Evolutionary conservation across 805 yeast species (phyloP), one percentile per base, ranked within the genome.

Genomic region (Yamadazyma sp.): DNA sequence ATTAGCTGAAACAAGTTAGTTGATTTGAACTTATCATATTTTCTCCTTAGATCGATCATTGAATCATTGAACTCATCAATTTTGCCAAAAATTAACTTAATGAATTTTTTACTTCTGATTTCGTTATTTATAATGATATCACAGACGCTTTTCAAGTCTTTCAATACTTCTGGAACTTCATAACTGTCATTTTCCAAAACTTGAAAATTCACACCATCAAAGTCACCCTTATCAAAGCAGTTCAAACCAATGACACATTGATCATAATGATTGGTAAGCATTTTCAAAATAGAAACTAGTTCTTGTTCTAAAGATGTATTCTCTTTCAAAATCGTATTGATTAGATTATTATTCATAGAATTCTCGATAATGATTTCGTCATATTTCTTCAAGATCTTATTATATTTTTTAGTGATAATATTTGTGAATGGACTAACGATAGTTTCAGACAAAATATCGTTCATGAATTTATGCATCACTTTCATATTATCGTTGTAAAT

Each of bases 241-340:
- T 59, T 58, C 3, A 62, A 50, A 7, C 76, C 83, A 41, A 73
- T 60, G 9, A 62, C 47, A 46, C 95, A 84, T 52, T 85, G 87
- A 55, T 88, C 96, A 49, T 80, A 86, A 59, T 88, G 96, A 35
- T 76, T 76, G 8, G 95, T 82, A 30, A 88, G 62, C 49, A 88
- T 76, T 37, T 78, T 80, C 22, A 89, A 61, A 12, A 82, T 64
- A 2, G 73, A 69, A 1, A 86, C 94, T 57, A 86, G 69, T 35
- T 83, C 93, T 39, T 71, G 69, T 35, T 86, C 95, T 31, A 78
- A 50, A 1, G 66, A 62, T 11, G 58, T 48, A 41, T 75, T 77
- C 35, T 73, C 76, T 36, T 60, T 58, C 18, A 60, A 35, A 3
- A 62, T 47, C 10, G 52, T 49, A 11, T 40, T 40, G 4, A 59